Conservation (phyloP, 306 rosid genomes). For the Luffa aegyptiaca region DNA sequence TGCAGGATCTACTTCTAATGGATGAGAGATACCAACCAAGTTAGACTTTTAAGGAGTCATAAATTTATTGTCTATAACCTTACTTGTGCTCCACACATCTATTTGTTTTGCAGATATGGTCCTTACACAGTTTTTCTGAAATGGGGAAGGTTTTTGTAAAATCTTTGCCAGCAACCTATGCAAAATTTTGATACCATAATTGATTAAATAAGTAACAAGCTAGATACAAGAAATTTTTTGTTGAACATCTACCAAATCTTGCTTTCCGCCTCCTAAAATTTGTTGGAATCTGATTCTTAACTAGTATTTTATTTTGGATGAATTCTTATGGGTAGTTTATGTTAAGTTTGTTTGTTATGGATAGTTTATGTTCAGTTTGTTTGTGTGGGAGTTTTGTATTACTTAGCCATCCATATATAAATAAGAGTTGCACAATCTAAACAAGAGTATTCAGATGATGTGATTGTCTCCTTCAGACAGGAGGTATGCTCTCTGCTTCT, state of each 20-base stretch:
- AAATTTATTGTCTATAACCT: too few species aligned
- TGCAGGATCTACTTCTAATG: too few species aligned
- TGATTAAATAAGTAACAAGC: not conserved
- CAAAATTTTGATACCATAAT: not conserved
- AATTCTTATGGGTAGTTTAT: not conserved
- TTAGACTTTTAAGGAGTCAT: too few species aligned
- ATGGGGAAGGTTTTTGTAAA: not conserved
- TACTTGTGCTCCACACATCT: too few species aligned
- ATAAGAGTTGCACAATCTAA: not conserved
- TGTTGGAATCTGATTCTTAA: not conserved
- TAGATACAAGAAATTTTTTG: not conserved
- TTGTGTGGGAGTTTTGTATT: too few species aligned
- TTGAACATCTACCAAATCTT: not conserved
- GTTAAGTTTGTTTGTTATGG: not conserved
- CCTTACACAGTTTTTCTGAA: too few species aligned
- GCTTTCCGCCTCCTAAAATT: not conserved
- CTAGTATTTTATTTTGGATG: not conserved
- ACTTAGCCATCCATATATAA: not conserved
- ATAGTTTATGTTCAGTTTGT: too few species aligned
- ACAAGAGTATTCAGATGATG: conserved; percentile 92
- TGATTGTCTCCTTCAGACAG: conserved; percentile 72
- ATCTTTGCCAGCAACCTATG: not conserved
- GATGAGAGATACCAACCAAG: too few species aligned
- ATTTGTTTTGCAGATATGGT: too few species aligned
- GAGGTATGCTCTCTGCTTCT: conserved; percentile 48